Evolutionary conservation across 2,329 filamentous ascomycete genomes (phyloP).

Genomic region (Penicillium sp.): DNA sequence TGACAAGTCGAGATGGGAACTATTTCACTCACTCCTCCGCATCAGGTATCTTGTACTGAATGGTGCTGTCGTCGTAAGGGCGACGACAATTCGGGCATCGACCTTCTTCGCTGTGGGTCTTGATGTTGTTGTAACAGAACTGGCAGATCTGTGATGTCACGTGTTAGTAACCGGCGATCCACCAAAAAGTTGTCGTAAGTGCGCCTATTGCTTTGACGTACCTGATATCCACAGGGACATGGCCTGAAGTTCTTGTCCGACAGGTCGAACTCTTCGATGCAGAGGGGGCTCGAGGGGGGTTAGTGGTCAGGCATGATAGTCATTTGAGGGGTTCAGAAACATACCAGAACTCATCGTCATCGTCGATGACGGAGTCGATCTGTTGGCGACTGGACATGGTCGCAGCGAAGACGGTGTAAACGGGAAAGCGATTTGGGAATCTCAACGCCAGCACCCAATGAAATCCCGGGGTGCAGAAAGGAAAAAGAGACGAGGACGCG

Average conservation of each 20-base stretch:
- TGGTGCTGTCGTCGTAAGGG: constrained; percentile 94
- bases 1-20: constrained; percentile 14
- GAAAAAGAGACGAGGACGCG: constrained; percentile 19
- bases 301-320: constrained; percentile 17
- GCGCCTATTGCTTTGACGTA: constrained; percentile 49
- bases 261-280: constrained; percentile 98
- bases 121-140: constrained; percentile 99
- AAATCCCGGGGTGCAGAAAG: constrained; percentile 16
- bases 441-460: constrained; percentile 28
- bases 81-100: constrained; percentile 95
- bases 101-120: constrained; percentile 90
- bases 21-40: constrained; percentile 78
- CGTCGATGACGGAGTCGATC: constrained; percentile 53
- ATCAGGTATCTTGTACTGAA: constrained; percentile 94
- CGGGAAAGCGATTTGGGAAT: constrained; percentile 27
- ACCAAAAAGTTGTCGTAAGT: neutral
- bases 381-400: constrained; percentile 48
- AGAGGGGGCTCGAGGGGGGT: constrained; percentile 72
- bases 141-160: constrained; percentile 76
- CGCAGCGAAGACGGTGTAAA: constrained; percentile 27
- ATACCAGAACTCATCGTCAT: constrained; percentile 53
- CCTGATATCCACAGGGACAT: constrained; percentile 97
- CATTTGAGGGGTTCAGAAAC: constrained; percentile 10
- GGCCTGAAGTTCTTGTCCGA: constrained; percentile 96
- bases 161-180: constrained; percentile 7